phyloP scores from a whole-genome alignment of 148 eudicot genomes.

The Silene conica region DNA sequence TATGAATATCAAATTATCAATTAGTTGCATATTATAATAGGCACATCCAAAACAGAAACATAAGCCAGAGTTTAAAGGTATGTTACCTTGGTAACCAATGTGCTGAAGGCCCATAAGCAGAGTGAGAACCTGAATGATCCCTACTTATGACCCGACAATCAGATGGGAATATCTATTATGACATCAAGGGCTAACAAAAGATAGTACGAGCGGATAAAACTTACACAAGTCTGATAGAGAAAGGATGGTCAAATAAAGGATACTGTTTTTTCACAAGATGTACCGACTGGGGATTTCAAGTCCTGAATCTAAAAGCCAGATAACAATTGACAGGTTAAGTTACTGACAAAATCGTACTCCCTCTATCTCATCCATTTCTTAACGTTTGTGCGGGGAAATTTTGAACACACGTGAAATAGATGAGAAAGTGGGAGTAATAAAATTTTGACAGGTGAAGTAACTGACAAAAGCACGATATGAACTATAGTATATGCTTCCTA shows the following conservation, averaged over 20 bases:
- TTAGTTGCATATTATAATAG: background rate
- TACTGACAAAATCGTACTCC: background rate
- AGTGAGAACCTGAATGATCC: conserved; percentile 44
- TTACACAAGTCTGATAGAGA: background rate
- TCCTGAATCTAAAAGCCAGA: conserved; percentile 56
- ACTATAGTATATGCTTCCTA: background rate
- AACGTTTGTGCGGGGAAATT: too few relatives aligned
- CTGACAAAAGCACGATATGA: background rate
- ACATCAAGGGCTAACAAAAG: conserved; percentile 38
- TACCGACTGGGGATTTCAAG: conserved; percentile 42
- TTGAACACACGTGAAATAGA: too few relatives aligned
- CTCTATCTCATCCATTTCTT: too few relatives aligned
- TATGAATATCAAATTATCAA: background rate
- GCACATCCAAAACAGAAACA: background rate
- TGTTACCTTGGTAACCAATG: conserved; percentile 68
- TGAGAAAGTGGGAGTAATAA: background rate
- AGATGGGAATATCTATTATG: conserved; percentile 48
- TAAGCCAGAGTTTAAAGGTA: conserved; percentile 3
- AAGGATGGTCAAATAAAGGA: conserved; percentile 30
- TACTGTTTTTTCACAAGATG: conserved; percentile 49
- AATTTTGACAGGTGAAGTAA: too few relatives aligned
- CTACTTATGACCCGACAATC: conserved; percentile 49
- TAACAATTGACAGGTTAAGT: conserved; percentile 17
- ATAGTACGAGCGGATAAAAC: background rate
- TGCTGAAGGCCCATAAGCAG: conserved; percentile 52